Evolutionary conservation across 1,139 yeast genomes (phyloP).

Genomic region (Kodamaea sp.): DNA sequence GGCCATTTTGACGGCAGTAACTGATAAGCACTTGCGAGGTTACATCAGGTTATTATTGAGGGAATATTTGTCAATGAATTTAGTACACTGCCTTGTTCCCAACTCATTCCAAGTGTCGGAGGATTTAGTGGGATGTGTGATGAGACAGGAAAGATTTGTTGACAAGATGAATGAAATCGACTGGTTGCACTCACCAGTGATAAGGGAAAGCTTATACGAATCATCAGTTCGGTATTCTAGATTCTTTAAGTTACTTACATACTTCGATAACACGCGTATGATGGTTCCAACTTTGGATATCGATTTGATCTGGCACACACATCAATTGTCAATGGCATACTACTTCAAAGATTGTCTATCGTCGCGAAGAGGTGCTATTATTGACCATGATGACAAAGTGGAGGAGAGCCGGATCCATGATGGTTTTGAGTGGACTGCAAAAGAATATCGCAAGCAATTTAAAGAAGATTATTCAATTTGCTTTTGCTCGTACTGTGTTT

Average conservation of each 20-base stretch:
- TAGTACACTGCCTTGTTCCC: conserved; percentile 21
- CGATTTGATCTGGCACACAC: conserved; percentile 44
- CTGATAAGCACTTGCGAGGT: neutral
- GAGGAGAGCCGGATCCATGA: conserved; percentile 21
- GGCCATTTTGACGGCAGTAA: neutral
- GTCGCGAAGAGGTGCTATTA: conserved; percentile 11
- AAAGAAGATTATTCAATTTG: conserved; percentile 28
- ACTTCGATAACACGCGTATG: conserved; percentile 10
- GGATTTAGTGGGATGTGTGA: conserved; percentile 34
- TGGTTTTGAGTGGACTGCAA: conserved; percentile 23
- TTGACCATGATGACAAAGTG: conserved; percentile 33
- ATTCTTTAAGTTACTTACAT: conserved; percentile 24
- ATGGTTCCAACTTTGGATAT: conserved; percentile 42
- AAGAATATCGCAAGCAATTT: conserved; percentile 19
- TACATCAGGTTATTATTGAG: conserved; percentile 11
- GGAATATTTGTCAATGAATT: conserved; percentile 20
- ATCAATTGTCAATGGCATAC: conserved; percentile 28
- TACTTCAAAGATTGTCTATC: conserved; percentile 25
- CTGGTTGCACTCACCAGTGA: conserved; percentile 29
- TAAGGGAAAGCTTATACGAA: conserved; percentile 21
- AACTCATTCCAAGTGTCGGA: conserved; percentile 21
- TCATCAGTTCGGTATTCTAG: conserved; percentile 25
- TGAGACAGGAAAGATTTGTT: conserved; percentile 33
- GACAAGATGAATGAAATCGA: conserved; percentile 30
- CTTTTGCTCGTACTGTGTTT: conserved; percentile 28